phyloP scores from a whole-genome alignment of 2,329 filamentous ascomycete species.

The Moelleriella libera region DNA sequence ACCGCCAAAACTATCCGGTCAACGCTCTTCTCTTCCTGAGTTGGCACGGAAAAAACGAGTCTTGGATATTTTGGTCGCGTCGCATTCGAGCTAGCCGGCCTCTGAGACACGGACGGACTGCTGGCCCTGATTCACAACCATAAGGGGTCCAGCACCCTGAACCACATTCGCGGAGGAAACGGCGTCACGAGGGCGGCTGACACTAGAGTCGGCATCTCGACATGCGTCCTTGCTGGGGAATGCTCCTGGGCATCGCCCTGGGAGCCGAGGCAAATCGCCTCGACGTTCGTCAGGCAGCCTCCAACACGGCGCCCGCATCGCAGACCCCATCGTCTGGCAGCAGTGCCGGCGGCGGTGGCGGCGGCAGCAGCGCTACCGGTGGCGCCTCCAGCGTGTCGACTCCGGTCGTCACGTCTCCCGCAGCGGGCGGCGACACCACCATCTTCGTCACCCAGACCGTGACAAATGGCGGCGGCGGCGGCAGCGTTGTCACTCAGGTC shows the following conservation, averaged over 20 bases:
- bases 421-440: no score
- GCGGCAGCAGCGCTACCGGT: neutral
- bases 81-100: no score
- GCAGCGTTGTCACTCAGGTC: neutral
- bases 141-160: neutral
- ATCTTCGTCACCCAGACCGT: no score
- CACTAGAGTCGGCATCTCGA: conserved; percentile 3
- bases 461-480: neutral
- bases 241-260: conserved; percentile 10
- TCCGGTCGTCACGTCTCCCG: neutral
- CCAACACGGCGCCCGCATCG: neutral
- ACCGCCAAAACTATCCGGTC: no score
- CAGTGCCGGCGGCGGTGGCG: neutral
- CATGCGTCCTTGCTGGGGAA: conserved; percentile 10
- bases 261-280: conserved; percentile 6
- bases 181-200: neutral
- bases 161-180: neutral
- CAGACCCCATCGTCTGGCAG: neutral
- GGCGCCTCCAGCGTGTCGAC: neutral
- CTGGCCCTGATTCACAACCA: neutral
- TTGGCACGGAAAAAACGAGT: no score
- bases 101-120: no score
- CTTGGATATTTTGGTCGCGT: no score
- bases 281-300: conserved; percentile 1
- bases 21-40: no score